Conservation (phyloP, 2,329 filamentous ascomycete genomes). For the Fusarium sp. region DNA sequence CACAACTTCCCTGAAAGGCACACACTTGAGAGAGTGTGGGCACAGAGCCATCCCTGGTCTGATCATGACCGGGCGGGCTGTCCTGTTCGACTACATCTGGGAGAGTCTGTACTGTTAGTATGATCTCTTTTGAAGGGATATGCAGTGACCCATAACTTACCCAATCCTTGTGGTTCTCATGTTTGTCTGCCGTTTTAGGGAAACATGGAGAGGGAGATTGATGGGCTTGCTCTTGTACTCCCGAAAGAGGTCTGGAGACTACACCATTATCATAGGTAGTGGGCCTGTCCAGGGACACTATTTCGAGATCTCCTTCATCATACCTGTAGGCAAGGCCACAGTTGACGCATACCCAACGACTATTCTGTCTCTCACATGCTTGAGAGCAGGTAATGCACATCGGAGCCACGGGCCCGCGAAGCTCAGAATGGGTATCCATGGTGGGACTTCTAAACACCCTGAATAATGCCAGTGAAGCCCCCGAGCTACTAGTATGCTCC, state of each 20-base stretch:
- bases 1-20: not conserved
- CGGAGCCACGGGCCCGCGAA: not conserved
- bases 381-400: not conserved
- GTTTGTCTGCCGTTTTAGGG: not conserved
- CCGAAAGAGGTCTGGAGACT: not conserved
- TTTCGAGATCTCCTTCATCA: too few species aligned
- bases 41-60: not conserved
- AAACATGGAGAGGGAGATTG: not conserved
- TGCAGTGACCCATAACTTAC: not conserved
- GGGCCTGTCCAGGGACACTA: too few species aligned
- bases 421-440: not conserved
- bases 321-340: not conserved
- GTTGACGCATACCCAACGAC: not conserved
- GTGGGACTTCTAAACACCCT: not conserved
- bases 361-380: not conserved
- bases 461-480: not conserved
- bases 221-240: not conserved
- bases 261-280: not conserved
- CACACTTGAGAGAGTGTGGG: not conserved
- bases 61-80: not conserved
- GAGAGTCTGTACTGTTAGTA: constrained; percentile 4
- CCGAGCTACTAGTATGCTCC: not conserved
- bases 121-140: not conserved
- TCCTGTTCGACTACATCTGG: not conserved
- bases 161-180: not conserved